Conservation (phyloP, 768 basidiomycete species). For the Panaeolus papilionaceus region DNA sequence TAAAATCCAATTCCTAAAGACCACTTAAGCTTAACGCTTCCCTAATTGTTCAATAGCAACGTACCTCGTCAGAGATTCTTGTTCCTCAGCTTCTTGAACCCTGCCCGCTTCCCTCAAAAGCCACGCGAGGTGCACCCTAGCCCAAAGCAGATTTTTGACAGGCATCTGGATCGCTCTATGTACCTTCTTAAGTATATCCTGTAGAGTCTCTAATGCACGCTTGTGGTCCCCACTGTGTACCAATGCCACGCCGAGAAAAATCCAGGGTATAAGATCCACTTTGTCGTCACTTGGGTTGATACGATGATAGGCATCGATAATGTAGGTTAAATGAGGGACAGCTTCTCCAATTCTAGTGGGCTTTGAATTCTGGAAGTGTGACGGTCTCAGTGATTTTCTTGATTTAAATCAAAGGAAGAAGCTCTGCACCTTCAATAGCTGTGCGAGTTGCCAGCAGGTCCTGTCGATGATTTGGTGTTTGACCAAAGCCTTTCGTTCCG, state of each 20-base stretch:
- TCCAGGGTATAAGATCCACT: background rate
- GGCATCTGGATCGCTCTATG: background rate
- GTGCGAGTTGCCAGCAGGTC: background rate
- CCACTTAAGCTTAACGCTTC: no score
- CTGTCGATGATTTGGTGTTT: background rate
- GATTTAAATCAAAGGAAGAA: background rate
- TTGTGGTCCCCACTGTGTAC: background rate
- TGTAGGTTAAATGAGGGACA: conserved; percentile 4
- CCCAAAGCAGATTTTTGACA: conserved; percentile 7
- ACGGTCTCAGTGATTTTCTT: no score
- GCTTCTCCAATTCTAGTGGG: conserved; percentile 14
- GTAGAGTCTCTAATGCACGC: background rate
- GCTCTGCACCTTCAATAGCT: background rate
- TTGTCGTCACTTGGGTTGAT: background rate
- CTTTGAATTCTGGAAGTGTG: background rate
- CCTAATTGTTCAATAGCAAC: background rate
- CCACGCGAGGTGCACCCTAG: background rate
- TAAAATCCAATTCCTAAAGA: background rate
- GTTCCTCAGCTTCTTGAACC: conserved; percentile 11
- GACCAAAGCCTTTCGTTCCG: conserved; percentile 22
- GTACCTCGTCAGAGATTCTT: conserved; percentile 12
- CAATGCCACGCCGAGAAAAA: conserved; percentile 3
- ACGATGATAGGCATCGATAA: background rate
- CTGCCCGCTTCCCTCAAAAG: background rate
- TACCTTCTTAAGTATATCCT: conserved; percentile 1